Evolutionary conservation across 2,329 filamentous ascomycete genomes (phyloP).

Genomic region (Aspergillus udagawae): DNA sequence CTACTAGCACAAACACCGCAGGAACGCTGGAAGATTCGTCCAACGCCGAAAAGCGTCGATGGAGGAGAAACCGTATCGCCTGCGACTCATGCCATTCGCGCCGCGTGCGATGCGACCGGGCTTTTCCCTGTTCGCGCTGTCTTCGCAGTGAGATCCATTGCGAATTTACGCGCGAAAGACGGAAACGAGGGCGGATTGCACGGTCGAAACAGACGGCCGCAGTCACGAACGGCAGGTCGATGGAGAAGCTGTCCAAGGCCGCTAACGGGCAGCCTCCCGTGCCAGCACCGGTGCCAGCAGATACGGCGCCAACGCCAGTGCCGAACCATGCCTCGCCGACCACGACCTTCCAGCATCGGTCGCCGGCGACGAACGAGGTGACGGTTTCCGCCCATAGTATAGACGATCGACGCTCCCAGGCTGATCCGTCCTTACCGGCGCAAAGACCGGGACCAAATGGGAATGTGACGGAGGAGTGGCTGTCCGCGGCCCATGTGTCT

Average conservation of each 20-base stretch:
- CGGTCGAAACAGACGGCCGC: conserved; percentile 66
- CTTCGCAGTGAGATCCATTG: conserved; percentile 66
- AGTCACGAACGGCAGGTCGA: conserved; percentile 6
- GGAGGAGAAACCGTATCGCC: conserved; percentile 48
- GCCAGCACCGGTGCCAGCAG: not conserved
- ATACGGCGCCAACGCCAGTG: conserved; percentile 13
- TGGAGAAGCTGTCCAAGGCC: conserved; percentile 3
- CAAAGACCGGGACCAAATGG: conserved; percentile 14
- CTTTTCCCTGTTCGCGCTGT: conserved; percentile 86
- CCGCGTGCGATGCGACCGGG: conserved; percentile 88
- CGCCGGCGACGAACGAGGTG: conserved; percentile 26
- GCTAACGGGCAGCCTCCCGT: not conserved
- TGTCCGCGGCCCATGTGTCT: conserved; percentile 29
- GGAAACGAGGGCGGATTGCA: conserved; percentile 83
- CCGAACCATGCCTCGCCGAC: conserved; percentile 20
- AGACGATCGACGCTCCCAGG: conserved; percentile 25
- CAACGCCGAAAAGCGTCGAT: conserved; percentile 30
- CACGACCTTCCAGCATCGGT: conserved; percentile 22
- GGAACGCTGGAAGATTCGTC: conserved; percentile 10
- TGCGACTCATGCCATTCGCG: conserved; percentile 96
- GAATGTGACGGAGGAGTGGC: conserved; percentile 32
- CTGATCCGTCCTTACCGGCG: conserved; percentile 16
- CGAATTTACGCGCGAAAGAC: conserved; percentile 86
- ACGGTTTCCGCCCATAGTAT: conserved; percentile 27
- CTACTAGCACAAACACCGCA: conserved; percentile 11